These are phyloP conservation scores for Salix viminalis DNA, from an alignment of 345 rosid genomes.

Conservation along the genomic window DNA sequence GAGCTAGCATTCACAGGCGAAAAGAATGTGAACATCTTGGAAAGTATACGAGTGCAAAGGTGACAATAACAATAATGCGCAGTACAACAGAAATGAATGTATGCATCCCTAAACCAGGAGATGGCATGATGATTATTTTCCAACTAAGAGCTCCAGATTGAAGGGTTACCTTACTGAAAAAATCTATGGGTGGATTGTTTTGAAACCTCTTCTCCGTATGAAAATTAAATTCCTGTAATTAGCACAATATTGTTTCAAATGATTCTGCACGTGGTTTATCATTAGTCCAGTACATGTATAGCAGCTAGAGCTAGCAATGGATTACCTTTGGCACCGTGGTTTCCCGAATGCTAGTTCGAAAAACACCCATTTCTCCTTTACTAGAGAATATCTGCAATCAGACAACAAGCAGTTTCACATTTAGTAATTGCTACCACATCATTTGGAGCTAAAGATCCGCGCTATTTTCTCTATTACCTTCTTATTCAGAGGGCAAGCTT, in stretches of 20 bases:
- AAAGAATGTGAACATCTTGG: not conserved
- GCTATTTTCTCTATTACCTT: slow-evolving; percentile 47
- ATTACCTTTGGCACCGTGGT: slow-evolving; percentile 72
- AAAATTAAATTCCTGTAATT: slow-evolving; percentile 72
- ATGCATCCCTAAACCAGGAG: not conserved
- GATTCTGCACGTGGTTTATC: slow-evolving; percentile 10
- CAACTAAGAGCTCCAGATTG: not conserved
- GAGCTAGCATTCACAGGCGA: slow-evolving; percentile 40
- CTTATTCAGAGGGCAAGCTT: slow-evolving; percentile 63
- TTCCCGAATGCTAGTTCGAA: slow-evolving; percentile 66
- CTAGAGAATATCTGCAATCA: slow-evolving; percentile 65
- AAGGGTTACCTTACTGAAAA: slow-evolving; percentile 72
- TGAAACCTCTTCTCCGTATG: slow-evolving; percentile 51
- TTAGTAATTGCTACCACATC: not conserved
- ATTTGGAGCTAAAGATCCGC: slow-evolving; percentile 13
- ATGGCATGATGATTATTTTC: not conserved
- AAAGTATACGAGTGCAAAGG: not conserved
- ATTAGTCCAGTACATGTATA: not conserved
- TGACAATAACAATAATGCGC: not conserved
- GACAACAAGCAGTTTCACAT: not conserved
- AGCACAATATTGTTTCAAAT: slow-evolving; percentile 5
- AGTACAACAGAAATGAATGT: not conserved
- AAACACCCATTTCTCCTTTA: slow-evolving; percentile 73
- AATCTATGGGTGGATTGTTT: slow-evolving; percentile 67
- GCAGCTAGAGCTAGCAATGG: not conserved